These are phyloP conservation scores for Fusarium continuum DNA, from an alignment of 2,329 filamentous ascomycete genomes.

Conservation along the genomic window DNA sequence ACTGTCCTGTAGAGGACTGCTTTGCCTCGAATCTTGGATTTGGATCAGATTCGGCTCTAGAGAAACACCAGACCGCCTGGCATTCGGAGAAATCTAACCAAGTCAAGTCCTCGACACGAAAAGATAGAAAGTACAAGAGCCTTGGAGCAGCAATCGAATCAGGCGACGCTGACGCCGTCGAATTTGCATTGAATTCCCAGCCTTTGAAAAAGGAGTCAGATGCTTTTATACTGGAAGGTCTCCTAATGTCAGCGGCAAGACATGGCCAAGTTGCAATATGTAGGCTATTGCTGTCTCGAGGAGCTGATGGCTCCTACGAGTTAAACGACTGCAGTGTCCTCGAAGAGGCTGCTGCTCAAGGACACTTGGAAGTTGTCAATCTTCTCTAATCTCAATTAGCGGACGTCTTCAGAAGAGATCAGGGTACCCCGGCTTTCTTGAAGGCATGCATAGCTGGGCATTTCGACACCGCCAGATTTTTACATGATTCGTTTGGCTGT, in stretches of 20 bases:
- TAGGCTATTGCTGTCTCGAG: background rate
- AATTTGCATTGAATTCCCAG: background rate
- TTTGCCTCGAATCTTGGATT: background rate
- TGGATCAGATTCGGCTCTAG: background rate
- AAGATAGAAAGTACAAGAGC: too few relatives aligned
- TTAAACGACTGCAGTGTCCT: too few relatives aligned
- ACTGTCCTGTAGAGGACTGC: background rate
- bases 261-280: background rate
- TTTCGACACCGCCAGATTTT: background rate
- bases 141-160: background rate
- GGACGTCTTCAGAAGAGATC: too few relatives aligned
- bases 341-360: background rate
- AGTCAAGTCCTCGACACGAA: background rate
- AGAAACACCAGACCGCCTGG: background rate
- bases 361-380: background rate
- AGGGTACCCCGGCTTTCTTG: background rate
- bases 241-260: background rate
- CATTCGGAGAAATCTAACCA: background rate
- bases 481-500: background rate
- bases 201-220: too few relatives aligned
- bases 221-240: too few relatives aligned
- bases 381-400: background rate
- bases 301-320: too few relatives aligned
- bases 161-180: background rate
- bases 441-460: background rate